Conservation (phyloP, 2,329 filamentous ascomycete species). For the Aureobasidium mangrovei region DNA sequence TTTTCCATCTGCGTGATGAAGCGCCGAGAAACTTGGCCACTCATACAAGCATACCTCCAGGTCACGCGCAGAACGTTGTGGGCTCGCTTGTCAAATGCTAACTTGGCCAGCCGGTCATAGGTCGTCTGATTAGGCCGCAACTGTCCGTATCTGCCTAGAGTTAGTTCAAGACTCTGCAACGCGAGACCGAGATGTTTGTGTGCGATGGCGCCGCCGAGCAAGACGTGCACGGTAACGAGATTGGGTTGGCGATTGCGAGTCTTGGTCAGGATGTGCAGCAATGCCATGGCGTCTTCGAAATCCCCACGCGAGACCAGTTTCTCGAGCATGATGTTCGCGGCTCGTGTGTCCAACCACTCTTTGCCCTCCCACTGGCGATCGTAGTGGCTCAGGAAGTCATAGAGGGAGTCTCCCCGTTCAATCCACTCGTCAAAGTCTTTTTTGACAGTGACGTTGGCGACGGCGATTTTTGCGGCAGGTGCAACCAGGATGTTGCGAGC, state of each 20-base stretch:
- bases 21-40: conserved; percentile 18
- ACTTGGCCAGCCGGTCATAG: conserved; percentile 19
- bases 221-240: conserved; percentile 20
- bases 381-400: conserved; percentile 19
- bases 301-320: conserved; percentile 16
- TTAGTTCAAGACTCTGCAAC: neutral
- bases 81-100: conserved; percentile 20
- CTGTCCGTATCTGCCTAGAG: neutral
- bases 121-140: conserved; percentile 14
- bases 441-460: conserved; percentile 8
- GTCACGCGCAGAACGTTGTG: conserved; percentile 26
- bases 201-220: conserved; percentile 19
- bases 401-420: conserved; percentile 6
- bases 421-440: conserved; percentile 18
- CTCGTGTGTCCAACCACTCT: conserved; percentile 20
- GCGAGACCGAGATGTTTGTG: conserved; percentile 13
- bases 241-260: conserved; percentile 14
- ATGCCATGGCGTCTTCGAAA: conserved; percentile 17
- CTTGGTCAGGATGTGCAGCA: conserved; percentile 18
- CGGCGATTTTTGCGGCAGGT: conserved; percentile 9
- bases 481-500: conserved; percentile 18
- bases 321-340: conserved; percentile 20
- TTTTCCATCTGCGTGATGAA: neutral
- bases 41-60: conserved; percentile 27
- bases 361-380: conserved; percentile 16